Conservation (phyloP, 2,329 filamentous ascomycete genomes). For the Verticillium tricorpus region DNA sequence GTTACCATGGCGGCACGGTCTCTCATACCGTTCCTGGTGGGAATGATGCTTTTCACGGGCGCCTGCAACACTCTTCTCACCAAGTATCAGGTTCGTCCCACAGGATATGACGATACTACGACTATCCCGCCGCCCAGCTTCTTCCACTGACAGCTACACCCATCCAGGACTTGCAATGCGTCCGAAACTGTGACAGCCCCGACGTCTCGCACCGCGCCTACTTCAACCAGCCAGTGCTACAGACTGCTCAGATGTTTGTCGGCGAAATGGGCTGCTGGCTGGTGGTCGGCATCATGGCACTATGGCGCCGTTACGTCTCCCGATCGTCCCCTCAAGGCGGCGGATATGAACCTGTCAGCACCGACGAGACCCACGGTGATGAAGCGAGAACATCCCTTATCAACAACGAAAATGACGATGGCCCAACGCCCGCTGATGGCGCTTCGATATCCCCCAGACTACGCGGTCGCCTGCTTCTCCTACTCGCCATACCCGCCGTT, state of each 20-base stretch:
- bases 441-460: slow-evolving; percentile 55
- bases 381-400: slow-evolving; percentile 32
- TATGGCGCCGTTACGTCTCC: slow-evolving; percentile 56
- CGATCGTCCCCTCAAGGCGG: slow-evolving; percentile 36
- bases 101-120: not conserved
- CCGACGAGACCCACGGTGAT: slow-evolving; percentile 37
- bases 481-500: slow-evolving; percentile 81
- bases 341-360: slow-evolving; percentile 64
- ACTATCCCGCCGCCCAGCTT: not conserved
- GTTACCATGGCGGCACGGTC: slow-evolving; percentile 64
- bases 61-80: slow-evolving; percentile 96
- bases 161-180: slow-evolving; percentile 87
- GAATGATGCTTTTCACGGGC: slow-evolving; percentile 94
- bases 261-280: slow-evolving; percentile 97
- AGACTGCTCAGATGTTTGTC: slow-evolving; percentile 97
- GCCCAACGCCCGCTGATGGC: slow-evolving; percentile 43
- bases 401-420: slow-evolving; percentile 33
- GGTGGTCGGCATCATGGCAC: slow-evolving; percentile 66
- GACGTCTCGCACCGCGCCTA: slow-evolving; percentile 61
- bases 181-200: slow-evolving; percentile 75
- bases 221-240: slow-evolving; percentile 94
- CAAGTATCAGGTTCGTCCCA: slow-evolving; percentile 75
- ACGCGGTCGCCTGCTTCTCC: slow-evolving; percentile 62
- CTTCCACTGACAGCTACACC: not conserved
- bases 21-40: slow-evolving; percentile 79